Percentiles rank a stretch among this genome's conserved stretches.
These are phyloP conservation scores for Shiraia sp. DNA, from an alignment of 2,329 filamentous ascomycete species.

Conservation along the genomic window DNA sequence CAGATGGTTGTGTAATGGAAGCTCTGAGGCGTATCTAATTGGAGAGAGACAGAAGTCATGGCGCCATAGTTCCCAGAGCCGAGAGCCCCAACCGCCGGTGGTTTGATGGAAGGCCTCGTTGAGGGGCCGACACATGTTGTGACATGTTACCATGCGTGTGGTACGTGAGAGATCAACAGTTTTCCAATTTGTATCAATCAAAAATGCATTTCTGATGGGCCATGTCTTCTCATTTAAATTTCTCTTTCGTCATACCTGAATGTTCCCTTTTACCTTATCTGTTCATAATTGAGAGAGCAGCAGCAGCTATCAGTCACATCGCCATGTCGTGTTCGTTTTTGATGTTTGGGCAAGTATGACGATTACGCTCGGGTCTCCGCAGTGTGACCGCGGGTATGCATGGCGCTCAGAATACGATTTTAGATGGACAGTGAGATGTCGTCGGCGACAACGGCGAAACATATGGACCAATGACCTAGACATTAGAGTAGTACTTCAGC, in stretches of 20 bases:
- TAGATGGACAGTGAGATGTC: constrained; percentile 11
- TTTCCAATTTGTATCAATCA: not conserved
- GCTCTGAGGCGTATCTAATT: constrained; percentile 12
- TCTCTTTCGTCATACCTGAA: too few relatives aligned
- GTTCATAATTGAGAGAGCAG: too few relatives aligned
- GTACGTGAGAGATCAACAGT: constrained; percentile 1
- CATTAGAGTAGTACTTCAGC: not conserved
- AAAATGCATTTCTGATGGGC: not conserved
- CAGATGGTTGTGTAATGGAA: constrained; percentile 26
- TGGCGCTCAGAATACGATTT: constrained; percentile 5
- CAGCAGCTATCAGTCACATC: too few relatives aligned
- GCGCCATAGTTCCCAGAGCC: not conserved
- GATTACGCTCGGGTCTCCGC: constrained; percentile 28
- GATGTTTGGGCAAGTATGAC: constrained; percentile 15
- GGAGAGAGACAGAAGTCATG: constrained; percentile 3
- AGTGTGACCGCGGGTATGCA: constrained; percentile 20
- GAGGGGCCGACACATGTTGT: constrained; percentile 15
- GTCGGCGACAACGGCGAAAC: constrained; percentile 15
- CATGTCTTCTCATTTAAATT: too few relatives aligned
- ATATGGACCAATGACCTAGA: constrained; percentile 14
- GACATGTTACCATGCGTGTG: constrained; percentile 4
- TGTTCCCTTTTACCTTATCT: not conserved
- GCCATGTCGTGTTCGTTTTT: constrained; percentile 8
- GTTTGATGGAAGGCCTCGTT: constrained; percentile 12
- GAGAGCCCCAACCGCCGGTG: constrained; percentile 1